phyloP scores from a whole-genome alignment of 768 basidiomycete species.

The Boletus eberwhitei region DNA sequence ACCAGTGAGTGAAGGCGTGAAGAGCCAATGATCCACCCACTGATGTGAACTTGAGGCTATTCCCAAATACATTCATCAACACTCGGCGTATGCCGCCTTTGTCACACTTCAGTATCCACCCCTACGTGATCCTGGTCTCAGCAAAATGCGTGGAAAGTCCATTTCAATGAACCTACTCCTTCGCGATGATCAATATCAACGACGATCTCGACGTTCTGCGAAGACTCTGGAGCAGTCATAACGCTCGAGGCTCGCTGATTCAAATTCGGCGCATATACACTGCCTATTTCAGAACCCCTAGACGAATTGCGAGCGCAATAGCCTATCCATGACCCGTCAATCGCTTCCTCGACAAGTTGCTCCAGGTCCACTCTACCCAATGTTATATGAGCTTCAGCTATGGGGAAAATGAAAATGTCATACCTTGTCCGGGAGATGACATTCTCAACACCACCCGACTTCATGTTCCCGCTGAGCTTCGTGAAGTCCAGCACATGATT shows the following conservation, averaged over 20 bases:
- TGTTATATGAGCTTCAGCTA: neutral
- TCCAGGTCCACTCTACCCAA: conserved; percentile 63
- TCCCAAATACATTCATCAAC: conserved; percentile 93
- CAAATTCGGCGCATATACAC: conserved; percentile 76
- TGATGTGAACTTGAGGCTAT: conserved; percentile 88
- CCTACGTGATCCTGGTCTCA: conserved; percentile 42
- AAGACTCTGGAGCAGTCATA: conserved; percentile 32
- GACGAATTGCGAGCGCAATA: conserved; percentile 74
- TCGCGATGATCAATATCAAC: conserved; percentile 77
- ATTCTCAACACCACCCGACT: conserved; percentile 74
- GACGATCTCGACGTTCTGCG: conserved; percentile 75
- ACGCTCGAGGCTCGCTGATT: conserved; percentile 44
- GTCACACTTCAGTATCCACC: conserved; percentile 85
- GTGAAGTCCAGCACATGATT: conserved; percentile 97
- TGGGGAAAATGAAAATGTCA: conserved; percentile 22
- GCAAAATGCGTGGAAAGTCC: neutral
- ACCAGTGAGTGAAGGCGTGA: neutral
- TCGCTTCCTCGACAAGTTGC: conserved; percentile 82
- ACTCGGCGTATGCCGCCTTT: conserved; percentile 90
- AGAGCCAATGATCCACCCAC: conserved; percentile 39
- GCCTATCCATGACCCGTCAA: conserved; percentile 94
- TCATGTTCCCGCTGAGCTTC: conserved; percentile 84
- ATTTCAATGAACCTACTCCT: conserved; percentile 45
- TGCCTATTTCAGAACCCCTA: conserved; percentile 82
- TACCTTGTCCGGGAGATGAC: conserved; percentile 67